Evolutionary conservation across 805 yeast genomes (phyloP).

Genomic region (Candida nitratophila): DNA sequence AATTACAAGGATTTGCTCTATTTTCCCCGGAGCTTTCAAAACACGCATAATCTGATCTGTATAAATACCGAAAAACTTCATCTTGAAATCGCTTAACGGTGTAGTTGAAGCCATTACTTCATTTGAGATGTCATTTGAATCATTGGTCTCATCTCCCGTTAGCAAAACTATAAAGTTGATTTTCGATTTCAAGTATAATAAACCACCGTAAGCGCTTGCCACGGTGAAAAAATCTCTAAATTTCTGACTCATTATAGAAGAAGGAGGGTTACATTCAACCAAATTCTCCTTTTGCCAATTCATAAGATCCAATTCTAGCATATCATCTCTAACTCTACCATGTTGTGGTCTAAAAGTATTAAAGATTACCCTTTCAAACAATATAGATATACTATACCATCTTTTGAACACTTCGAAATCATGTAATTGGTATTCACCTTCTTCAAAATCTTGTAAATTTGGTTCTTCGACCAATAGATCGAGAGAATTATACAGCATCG

Average conservation of each 20-base stretch:
- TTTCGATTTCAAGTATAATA: slow-evolving; percentile 21
- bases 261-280: background rate
- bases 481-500: slow-evolving; percentile 18
- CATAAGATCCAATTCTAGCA: background rate
- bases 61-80: slow-evolving; percentile 10
- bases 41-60: slow-evolving; percentile 10
- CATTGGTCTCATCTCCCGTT: slow-evolving; percentile 6
- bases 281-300: background rate
- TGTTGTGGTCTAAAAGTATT: slow-evolving; percentile 23
- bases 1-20: slow-evolving; percentile 19
- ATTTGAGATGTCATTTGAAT: background rate
- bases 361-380: slow-evolving; percentile 20
- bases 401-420: slow-evolving; percentile 19
- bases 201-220: slow-evolving; percentile 13
- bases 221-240: slow-evolving; percentile 11
- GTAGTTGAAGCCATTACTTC: slow-evolving; percentile 5
- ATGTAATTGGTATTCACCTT: slow-evolving; percentile 6
- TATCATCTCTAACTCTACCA: slow-evolving; percentile 16
- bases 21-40: slow-evolving; percentile 7
- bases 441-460: slow-evolving; percentile 18
- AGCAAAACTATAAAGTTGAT: slow-evolving; percentile 22
- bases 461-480: slow-evolving; percentile 18
- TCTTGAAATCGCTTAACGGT: slow-evolving; percentile 15
- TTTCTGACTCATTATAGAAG: background rate
- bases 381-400: slow-evolving; percentile 16